phyloP scores from a whole-genome alignment of 495 filamentous ascomycete genomes.

The Aspergillus hancockii region DNA sequence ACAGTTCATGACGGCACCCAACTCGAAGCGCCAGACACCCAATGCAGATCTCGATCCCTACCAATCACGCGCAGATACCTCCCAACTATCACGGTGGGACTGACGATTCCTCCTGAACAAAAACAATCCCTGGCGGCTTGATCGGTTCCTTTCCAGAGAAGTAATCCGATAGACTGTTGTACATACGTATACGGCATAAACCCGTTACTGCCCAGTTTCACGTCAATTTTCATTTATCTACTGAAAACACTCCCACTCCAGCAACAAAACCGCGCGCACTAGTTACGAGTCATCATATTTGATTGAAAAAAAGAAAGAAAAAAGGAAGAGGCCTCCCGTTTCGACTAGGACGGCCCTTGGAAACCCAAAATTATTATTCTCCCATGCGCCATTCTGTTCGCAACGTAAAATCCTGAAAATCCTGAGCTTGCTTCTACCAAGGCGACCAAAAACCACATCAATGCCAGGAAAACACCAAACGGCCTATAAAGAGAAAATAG shows the following conservation, averaged over 20 bases:
- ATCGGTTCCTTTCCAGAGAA: neutral
- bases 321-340: neutral
- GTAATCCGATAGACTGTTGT: slow-evolving; percentile 9
- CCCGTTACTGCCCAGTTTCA: neutral
- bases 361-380: neutral
- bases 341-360: neutral
- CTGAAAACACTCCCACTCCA: neutral
- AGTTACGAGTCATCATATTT: neutral
- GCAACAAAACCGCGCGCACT: neutral
- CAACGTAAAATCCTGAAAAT: slow-evolving; percentile 8
- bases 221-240: neutral
- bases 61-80: slow-evolving; percentile 22
- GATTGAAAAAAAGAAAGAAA: no score
- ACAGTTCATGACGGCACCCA: neutral
- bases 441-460: slow-evolving; percentile 1
- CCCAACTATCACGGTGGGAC: slow-evolving; percentile 27
- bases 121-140: neutral
- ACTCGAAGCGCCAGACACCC: slow-evolving; percentile 13
- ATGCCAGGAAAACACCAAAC: slow-evolving; percentile 1
- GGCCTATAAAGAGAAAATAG: slow-evolving; percentile 4
- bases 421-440: slow-evolving; percentile 5
- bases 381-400: slow-evolving; percentile 9
- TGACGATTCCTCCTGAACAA: slow-evolving; percentile 9
- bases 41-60: slow-evolving; percentile 27
- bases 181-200: slow-evolving; percentile 8